These are phyloP conservation scores for Sutorius eximius DNA, from an alignment of 1,284 basidiomycete species.

Conservation along the genomic window DNA sequence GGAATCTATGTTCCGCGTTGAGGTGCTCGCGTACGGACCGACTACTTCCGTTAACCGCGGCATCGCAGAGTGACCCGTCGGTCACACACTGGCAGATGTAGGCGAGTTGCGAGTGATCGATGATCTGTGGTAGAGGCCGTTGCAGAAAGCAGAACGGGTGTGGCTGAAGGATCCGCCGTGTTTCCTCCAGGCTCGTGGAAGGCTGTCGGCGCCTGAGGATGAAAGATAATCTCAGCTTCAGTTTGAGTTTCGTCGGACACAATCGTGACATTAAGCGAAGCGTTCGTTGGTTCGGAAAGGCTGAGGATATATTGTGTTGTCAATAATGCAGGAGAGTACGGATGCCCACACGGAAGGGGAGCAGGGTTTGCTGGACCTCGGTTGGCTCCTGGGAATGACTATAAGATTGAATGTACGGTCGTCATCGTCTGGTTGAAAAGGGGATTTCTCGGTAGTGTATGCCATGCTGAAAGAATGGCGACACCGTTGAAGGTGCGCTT, in stretches of 20 bases:
- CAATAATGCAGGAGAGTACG: background rate
- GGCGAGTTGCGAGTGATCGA: background rate
- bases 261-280: background rate
- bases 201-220: background rate
- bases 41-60: background rate
- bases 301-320: background rate
- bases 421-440: background rate
- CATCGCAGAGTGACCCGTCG: constrained; percentile 4
- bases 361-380: background rate
- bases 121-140: background rate
- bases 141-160: background rate
- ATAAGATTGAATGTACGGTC: background rate
- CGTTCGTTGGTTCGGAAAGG: background rate
- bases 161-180: background rate
- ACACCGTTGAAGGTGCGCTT: background rate
- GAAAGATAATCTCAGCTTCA: background rate
- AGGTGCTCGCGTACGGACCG: constrained; percentile 20
- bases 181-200: background rate
- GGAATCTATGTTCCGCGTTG: constrained; percentile 7
- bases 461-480: background rate
- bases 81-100: constrained; percentile 8
- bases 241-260: background rate
- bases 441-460: background rate
- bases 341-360: background rate
- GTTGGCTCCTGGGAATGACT: background rate